Evolutionary conservation across 2,329 filamentous ascomycete genomes (phyloP).

Genomic region (Anisogramma anomala): DNA sequence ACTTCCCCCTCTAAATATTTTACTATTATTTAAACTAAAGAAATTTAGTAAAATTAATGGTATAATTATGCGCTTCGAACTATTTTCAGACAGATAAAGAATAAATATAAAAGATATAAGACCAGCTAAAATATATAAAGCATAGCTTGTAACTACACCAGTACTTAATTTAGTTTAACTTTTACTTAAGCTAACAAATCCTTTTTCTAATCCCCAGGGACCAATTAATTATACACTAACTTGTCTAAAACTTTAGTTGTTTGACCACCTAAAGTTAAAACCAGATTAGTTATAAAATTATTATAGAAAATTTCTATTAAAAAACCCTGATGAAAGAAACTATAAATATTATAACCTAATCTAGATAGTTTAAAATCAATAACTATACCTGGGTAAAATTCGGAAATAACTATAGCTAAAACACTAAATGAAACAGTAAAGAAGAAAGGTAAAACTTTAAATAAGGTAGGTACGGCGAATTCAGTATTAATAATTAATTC

Average conservation of each 20-base stretch:
- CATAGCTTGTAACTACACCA: conserved; percentile 19
- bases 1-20: no score
- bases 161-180: conserved; percentile 19
- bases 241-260: conserved; percentile 26
- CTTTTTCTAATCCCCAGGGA: conserved; percentile 21
- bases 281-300: no score
- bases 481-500: no score
- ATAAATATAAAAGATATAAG: conserved; percentile 18
- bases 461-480: no score
- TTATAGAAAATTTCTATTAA: no score
- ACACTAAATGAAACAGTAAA: no score
- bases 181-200: conserved; percentile 19
- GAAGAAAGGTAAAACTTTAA: no score
- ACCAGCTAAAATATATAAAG: conserved; percentile 20
- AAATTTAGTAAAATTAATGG: conserved; percentile 16
- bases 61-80: conserved; percentile 12
- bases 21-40: conserved; percentile 16
- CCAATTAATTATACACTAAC: conserved; percentile 23
- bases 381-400: no score
- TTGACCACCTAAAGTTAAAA: conserved; percentile 25
- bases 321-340: no score
- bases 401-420: no score
- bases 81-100: conserved; percentile 14
- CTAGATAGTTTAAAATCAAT: no score
- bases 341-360: no score